Percentiles rank a stretch among this genome's conserved stretches.
Conservation (phyloP, 2,329 filamentous ascomycete species). For the Pyrenochaeta sp. region DNA sequence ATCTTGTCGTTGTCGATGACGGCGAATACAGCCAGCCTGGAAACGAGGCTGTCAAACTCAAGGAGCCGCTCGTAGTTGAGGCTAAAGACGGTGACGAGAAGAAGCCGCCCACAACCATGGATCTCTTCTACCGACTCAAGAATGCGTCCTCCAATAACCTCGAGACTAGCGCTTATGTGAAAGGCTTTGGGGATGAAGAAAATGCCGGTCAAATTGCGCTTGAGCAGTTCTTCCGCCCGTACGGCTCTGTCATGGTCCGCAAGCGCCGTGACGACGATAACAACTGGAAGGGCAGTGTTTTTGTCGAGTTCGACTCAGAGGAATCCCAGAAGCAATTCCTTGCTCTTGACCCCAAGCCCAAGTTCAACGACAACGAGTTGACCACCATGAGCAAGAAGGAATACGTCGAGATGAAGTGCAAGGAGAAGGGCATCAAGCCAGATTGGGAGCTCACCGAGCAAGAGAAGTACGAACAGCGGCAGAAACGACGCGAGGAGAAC, state of each 20-base stretch:
- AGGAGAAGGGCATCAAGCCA: constrained; percentile 56
- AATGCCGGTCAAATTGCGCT: constrained; percentile 90
- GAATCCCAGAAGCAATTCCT: constrained; percentile 84
- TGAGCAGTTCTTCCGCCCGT: constrained; percentile 87
- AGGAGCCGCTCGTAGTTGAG: constrained; percentile 64
- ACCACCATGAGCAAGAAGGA: constrained; percentile 86
- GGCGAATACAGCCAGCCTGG: constrained; percentile 63
- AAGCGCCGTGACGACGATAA: constrained; percentile 76
- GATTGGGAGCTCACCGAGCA: constrained; percentile 50
- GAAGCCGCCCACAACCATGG: constrained; percentile 35
- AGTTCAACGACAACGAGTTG: constrained; percentile 82
- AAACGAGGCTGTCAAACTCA: constrained; percentile 69
- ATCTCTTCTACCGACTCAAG: constrained; percentile 60
- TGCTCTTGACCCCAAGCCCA: constrained; percentile 78
- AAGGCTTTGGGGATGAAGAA: constrained; percentile 90
- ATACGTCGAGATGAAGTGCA: constrained; percentile 69
- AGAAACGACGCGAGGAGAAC: constrained; percentile 26
- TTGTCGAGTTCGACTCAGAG: constrained; percentile 87
- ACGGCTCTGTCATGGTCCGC: constrained; percentile 81
- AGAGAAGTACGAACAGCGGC: constrained; percentile 20
- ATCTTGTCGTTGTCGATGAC: constrained; percentile 78
- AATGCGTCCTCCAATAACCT: constrained; percentile 70
- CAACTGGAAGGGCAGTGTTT: constrained; percentile 94
- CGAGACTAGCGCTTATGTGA: constrained; percentile 83
- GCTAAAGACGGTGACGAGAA: constrained; percentile 41